These are phyloP conservation scores for Trichosanthes cucumerina DNA, from an alignment of 306 rosid genomes.

Conservation along the genomic window DNA sequence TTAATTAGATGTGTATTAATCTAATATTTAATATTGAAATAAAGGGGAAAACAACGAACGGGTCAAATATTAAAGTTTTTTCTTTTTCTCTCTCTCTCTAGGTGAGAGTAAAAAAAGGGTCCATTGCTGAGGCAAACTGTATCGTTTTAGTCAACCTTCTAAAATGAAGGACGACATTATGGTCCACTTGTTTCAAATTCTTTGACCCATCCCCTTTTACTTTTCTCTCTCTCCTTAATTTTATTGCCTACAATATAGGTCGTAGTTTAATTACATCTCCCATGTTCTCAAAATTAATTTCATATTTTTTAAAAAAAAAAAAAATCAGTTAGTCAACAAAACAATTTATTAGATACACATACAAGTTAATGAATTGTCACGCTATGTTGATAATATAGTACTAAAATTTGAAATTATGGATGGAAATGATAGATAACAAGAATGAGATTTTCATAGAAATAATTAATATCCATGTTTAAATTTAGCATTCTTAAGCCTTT, in stretches of 20 bases:
- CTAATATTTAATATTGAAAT: too few relatives aligned
- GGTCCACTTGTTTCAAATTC: constrained; percentile 53
- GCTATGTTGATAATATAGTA: not conserved
- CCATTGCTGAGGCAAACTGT: constrained; percentile 17
- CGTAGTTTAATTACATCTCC: not conserved
- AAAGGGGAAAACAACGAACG: not conserved
- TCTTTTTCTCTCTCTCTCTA: not conserved
- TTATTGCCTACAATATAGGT: not conserved
- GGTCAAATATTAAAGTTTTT: not conserved
- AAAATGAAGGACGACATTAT: constrained; percentile 40
- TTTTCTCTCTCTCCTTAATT: constrained; percentile 25
- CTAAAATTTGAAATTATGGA: not conserved
- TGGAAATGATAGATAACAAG: too few relatives aligned
- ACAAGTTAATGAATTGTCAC: not conserved
- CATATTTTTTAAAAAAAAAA: too few relatives aligned
- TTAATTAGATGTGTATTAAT: not conserved
- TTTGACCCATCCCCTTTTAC: constrained; percentile 51
- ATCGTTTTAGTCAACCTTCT: constrained; percentile 58
- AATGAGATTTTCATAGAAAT: not conserved
- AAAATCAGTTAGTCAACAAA: not conserved
- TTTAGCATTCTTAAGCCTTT: not conserved
- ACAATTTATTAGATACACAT: not conserved
- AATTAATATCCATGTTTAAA: not conserved
- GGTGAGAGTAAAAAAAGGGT: not conserved
- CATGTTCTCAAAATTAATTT: not conserved